Conservation (phyloP, 2,329 filamentous ascomycete genomes). For the Aspergillus transmontanensis region DNA sequence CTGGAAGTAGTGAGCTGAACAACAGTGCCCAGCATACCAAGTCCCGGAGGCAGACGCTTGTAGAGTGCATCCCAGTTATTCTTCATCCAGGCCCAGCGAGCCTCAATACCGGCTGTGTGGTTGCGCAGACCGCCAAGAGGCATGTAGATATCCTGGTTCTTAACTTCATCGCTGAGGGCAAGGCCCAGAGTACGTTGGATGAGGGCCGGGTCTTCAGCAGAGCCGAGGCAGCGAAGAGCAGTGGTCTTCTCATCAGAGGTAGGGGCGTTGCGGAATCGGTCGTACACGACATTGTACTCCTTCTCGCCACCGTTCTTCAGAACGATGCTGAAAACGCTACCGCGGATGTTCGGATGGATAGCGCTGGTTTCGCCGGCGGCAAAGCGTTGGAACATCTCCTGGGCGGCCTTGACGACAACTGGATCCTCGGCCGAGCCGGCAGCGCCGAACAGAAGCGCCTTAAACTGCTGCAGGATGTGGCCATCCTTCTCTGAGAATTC, state of each 20-base stretch:
- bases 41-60: conserved; percentile 79
- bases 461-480: conserved; percentile 92
- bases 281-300: conserved; percentile 78
- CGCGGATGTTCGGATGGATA: conserved; percentile 88
- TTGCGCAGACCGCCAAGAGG: conserved; percentile 77
- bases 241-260: conserved; percentile 91
- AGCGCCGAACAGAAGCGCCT: conserved; percentile 82
- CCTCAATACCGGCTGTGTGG: conserved; percentile 75
- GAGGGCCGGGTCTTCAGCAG: conserved; percentile 74
- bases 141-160: conserved; percentile 92
- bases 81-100: conserved; percentile 81
- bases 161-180: conserved; percentile 77
- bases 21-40: conserved; percentile 82
- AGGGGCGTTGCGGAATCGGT: conserved; percentile 73
- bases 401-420: conserved; percentile 74
- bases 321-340: conserved; percentile 81
- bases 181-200: conserved; percentile 79
- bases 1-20: conserved; percentile 80
- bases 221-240: conserved; percentile 79
- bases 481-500: conserved; percentile 80
- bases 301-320: conserved; percentile 81
- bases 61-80: conserved; percentile 84
- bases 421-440: conserved; percentile 82
- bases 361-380: conserved; percentile 75
- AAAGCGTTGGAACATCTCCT: conserved; percentile 89